These are phyloP conservation scores for Penicillium diatomitis DNA, from an alignment of 495 filamentous ascomycete species.

Conservation along the genomic window DNA sequence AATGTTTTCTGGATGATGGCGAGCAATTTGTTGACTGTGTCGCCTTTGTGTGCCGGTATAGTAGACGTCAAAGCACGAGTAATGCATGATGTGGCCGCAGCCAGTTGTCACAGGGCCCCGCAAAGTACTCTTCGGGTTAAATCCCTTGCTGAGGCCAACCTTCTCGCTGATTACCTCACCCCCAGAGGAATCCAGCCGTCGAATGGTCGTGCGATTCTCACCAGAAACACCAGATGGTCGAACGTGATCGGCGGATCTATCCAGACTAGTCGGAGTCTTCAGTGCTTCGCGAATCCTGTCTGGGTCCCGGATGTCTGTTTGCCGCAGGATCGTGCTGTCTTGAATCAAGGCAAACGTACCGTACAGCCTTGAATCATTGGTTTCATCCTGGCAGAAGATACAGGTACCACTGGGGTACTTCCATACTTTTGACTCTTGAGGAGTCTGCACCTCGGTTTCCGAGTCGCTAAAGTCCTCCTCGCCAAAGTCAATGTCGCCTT, in stretches of 20 bases:
- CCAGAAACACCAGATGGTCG: slow-evolving; percentile 85
- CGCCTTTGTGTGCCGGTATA: slow-evolving; percentile 69
- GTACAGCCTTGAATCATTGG: slow-evolving; percentile 78
- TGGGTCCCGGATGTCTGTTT: slow-evolving; percentile 70
- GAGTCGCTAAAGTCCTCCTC: slow-evolving; percentile 64
- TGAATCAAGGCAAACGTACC: slow-evolving; percentile 86
- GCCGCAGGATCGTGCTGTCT: slow-evolving; percentile 77
- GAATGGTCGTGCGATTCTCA: slow-evolving; percentile 69
- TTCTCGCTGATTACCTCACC: slow-evolving; percentile 61
- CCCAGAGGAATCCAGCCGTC: slow-evolving; percentile 64
- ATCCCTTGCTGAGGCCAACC: slow-evolving; percentile 82
- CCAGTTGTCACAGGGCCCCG: slow-evolving; percentile 81
- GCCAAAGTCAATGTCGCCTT: slow-evolving; percentile 78
- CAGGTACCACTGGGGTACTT: slow-evolving; percentile 93
- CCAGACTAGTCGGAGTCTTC: slow-evolving; percentile 67
- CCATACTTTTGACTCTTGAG: slow-evolving; percentile 64
- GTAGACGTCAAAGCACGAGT: slow-evolving; percentile 87
- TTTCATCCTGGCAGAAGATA: slow-evolving; percentile 94
- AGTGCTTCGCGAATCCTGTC: slow-evolving; percentile 80
- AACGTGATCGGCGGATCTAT: slow-evolving; percentile 69
- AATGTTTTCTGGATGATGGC: slow-evolving; percentile 78
- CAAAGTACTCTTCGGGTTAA: slow-evolving; percentile 54
- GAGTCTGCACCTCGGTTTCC: slow-evolving; percentile 46
- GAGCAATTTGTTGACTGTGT: slow-evolving; percentile 83
- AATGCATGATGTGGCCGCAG: slow-evolving; percentile 99